These are phyloP conservation scores for Fusarium brachygibbosum DNA, from an alignment of 2,329 filamentous ascomycete species.

Conservation along the genomic window DNA sequence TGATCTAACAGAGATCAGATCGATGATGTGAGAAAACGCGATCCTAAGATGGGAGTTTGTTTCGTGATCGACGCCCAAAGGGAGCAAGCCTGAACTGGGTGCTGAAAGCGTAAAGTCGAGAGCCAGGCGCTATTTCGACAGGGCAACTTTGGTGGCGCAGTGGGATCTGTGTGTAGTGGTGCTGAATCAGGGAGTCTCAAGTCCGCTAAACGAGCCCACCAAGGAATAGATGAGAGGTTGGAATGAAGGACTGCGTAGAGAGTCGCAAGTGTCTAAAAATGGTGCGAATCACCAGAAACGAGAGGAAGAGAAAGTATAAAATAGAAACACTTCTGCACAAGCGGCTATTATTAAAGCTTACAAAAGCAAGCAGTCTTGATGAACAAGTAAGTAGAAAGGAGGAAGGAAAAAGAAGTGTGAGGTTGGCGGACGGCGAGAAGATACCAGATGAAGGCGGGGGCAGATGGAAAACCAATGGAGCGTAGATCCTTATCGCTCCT, in stretches of 20 bases:
- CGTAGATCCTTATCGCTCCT: constrained; percentile 38
- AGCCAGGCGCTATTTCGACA: constrained; percentile 20
- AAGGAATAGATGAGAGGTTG: constrained; percentile 14
- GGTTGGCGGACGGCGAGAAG: constrained; percentile 27
- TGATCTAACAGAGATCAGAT: constrained; percentile 7
- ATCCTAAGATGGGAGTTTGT: constrained; percentile 13
- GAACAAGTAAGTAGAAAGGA: constrained; percentile 11
- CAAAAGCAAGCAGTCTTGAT: constrained; percentile 16
- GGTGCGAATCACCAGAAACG: constrained; percentile 5
- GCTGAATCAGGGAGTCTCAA: constrained; percentile 13
- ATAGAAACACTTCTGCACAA: constrained; percentile 9
- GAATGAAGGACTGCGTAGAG: constrained; percentile 32
- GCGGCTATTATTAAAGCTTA: constrained; percentile 25
- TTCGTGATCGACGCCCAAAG: constrained; percentile 22
- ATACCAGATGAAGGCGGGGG: constrained; percentile 33
- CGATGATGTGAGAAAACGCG: constrained; percentile 12
- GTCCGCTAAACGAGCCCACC: constrained; percentile 36
- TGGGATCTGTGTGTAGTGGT: constrained; percentile 27
- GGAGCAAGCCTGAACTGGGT: constrained; percentile 7
- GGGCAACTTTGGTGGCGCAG: constrained; percentile 38
- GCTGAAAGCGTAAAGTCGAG: constrained; percentile 33
- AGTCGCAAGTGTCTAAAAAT: constrained; percentile 14
- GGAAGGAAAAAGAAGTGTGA: constrained; percentile 14
- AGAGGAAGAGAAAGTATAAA: neutral
- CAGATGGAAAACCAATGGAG: constrained; percentile 23